Conservation (phyloP, 2,329 filamentous ascomycete species). For the Simplicillium aogashimaense region DNA sequence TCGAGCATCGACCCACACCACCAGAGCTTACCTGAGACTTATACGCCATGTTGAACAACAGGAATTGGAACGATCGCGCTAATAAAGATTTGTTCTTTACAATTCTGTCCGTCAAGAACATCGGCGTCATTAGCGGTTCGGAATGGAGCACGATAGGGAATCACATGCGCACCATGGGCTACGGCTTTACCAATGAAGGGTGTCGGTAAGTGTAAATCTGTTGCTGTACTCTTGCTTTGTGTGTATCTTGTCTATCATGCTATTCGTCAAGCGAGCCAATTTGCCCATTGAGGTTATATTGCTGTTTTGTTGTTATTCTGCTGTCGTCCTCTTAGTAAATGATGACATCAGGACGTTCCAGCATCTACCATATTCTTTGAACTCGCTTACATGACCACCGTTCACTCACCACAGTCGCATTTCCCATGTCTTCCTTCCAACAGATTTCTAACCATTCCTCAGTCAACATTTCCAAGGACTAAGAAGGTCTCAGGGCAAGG, state of each 20-base stretch:
- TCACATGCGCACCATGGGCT: constrained; percentile 48
- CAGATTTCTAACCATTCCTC: constrained; percentile 1
- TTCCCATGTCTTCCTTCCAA: too few species aligned
- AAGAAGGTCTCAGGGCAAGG: constrained; percentile 43
- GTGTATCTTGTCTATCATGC: neutral
- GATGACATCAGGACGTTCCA: too few species aligned
- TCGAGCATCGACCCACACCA: constrained; percentile 1
- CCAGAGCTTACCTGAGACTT: neutral
- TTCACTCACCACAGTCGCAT: too few species aligned
- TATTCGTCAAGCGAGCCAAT: neutral
- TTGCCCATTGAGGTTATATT: neutral
- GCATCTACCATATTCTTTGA: too few species aligned
- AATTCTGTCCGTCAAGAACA: constrained; percentile 52
- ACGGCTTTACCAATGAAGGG: constrained; percentile 55
- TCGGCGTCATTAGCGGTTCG: constrained; percentile 50
- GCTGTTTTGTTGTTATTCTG: too few species aligned
- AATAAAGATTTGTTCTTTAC: constrained; percentile 56
- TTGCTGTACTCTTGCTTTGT: neutral
- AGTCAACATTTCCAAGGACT: constrained; percentile 55
- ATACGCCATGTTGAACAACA: constrained; percentile 30
- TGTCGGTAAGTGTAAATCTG: constrained; percentile 39
- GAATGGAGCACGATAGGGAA: constrained; percentile 55
- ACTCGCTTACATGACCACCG: too few species aligned
- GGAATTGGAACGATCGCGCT: constrained; percentile 52
- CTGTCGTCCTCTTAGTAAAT: too few species aligned